Evolutionary conservation across 495 filamentous ascomycete genomes (phyloP).

Genomic region (Penicillium parvum): DNA sequence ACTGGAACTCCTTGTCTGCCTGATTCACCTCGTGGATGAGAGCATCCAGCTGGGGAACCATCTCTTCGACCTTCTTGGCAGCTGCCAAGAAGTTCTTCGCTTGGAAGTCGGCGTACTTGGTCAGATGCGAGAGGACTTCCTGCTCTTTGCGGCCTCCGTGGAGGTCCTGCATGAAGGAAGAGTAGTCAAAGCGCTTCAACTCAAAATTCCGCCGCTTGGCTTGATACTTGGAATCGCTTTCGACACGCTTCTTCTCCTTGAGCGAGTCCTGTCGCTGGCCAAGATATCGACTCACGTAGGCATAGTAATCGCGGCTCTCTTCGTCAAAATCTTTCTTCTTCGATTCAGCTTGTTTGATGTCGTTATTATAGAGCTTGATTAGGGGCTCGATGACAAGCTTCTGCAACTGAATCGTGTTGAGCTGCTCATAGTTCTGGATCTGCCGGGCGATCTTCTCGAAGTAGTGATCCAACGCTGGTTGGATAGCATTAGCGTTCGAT

Average conservation of each 20-base stretch:
- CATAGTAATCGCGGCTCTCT: constrained; percentile 96
- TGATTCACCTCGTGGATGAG: constrained; percentile 82
- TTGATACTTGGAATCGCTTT: constrained; percentile 97
- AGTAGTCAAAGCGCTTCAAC: constrained; percentile 96
- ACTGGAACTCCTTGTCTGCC: constrained; percentile 92
- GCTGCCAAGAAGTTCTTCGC: constrained; percentile 75
- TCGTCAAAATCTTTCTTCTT: constrained; percentile 99
- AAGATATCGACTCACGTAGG: constrained; percentile 88
- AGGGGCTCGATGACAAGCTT: constrained; percentile 93
- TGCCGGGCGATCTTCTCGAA: constrained; percentile 95
- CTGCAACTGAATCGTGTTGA: constrained; percentile 80
- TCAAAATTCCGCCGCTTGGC: constrained; percentile 90
- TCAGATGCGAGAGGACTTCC: constrained; percentile 92
- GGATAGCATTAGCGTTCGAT: constrained; percentile 91
- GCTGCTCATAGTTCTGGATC: constrained; percentile 79
- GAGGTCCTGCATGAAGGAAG: constrained; percentile 97
- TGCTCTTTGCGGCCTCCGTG: constrained; percentile 97
- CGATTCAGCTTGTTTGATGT: constrained; percentile 95
- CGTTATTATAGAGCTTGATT: constrained; percentile 82
- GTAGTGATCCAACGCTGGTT: constrained; percentile 94
- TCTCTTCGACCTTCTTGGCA: constrained; percentile 80
- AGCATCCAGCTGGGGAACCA: constrained; percentile 90
- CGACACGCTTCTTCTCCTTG: constrained; percentile 91
- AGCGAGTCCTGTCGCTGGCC: constrained; percentile 92
- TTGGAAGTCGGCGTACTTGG: constrained; percentile 90